Evolutionary conservation across 176 grass and related monocot species (phyloP), one percentile per base, ranked within the genome.

Genomic region (Phragmites australis): DNA sequence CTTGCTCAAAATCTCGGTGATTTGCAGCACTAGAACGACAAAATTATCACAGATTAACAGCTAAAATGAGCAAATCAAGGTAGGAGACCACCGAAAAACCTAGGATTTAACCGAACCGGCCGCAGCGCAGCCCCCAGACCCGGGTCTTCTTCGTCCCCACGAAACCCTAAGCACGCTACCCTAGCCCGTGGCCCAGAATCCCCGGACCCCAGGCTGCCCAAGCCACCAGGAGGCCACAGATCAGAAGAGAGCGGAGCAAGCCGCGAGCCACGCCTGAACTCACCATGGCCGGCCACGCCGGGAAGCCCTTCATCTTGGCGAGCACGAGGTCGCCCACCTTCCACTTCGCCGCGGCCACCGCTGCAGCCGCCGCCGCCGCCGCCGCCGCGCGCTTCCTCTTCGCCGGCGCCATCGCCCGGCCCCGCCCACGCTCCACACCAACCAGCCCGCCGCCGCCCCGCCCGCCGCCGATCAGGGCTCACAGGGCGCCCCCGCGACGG

Each of bases 231-330:
- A 75, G n/a, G 63, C 54, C 40, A 65, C 82, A 70, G 77, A 89
- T 85, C 82, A 87, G 63, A 76, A 57, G 26, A 6, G 12, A 56
- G 63, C 32, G 30, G 59, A 49, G 23, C 16, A 16, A 68, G 49
- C 6, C 30, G 21, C n/a, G 14, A 68, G 54, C 9, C 29, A 51
- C 19, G 22, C 30, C 21, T 0, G 17, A 18, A 60, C 52, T 80
- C 88, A 98, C 92, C 96, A 98, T 83, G 67, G 96, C 96, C 50
- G 92, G 96, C 96, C 96, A 98, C 6, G 96, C 92, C 1, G 92
- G 92, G 78, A 98, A 98, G 51, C 92, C 96, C 86, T 94, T 98
- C 90, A 98, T 94, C 90, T 98, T 98, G 77, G 96, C 96, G 71
- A 94, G 96, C 82, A 98, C 96, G 53, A 98, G 96, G 89, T 98